Percentiles rank a stretch among this genome's conserved stretches.
These are phyloP conservation scores for Solanum chilense DNA, from an alignment of 257 asterid species.

Conservation along the genomic window DNA sequence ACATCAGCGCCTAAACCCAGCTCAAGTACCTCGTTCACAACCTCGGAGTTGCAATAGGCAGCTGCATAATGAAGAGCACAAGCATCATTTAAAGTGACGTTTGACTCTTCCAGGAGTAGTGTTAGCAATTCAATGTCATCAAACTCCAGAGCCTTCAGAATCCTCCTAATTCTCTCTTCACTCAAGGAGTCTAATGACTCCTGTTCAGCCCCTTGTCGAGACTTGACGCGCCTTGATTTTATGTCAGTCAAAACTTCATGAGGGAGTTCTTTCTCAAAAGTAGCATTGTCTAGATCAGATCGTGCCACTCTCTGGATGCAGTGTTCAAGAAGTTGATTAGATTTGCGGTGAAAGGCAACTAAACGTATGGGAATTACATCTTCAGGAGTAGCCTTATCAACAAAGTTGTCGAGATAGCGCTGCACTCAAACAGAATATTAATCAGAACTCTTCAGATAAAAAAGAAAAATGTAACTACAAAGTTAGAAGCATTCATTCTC, in stretches of 20 bases:
- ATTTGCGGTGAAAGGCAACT: conserved; percentile 50
- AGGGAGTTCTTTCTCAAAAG: conserved; percentile 76
- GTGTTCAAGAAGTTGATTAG: conserved; percentile 35
- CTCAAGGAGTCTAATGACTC: conserved; percentile 24
- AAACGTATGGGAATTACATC: conserved; percentile 62
- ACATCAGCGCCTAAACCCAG: conserved; percentile 36
- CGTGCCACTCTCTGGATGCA: conserved; percentile 45
- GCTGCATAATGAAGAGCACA: conserved; percentile 82
- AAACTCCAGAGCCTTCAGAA: conserved; percentile 70
- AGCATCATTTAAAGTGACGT: conserved; percentile 50
- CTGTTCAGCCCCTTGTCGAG: conserved; percentile 26
- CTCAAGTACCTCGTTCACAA: conserved; percentile 46
- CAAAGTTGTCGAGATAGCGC: conserved; percentile 64
- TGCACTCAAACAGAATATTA: conserved; percentile 4
- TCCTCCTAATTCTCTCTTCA: conserved; percentile 44
- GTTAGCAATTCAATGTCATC: conserved; percentile 55
- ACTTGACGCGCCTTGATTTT: conserved; percentile 28
- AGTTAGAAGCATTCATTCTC: not conserved
- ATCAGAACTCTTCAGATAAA: not conserved
- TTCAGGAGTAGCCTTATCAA: conserved; percentile 63
- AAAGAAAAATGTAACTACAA: not conserved
- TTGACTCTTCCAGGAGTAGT: conserved; percentile 61
- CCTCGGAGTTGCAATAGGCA: conserved; percentile 68
- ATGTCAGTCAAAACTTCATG: conserved; percentile 23
- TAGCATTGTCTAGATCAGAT: conserved; percentile 46